Percentiles rank a stretch among this genome's conserved stretches.
phyloP scores from a whole-genome alignment of 2,329 filamentous ascomycete species.

The Proliferodiscus dingleyae region DNA sequence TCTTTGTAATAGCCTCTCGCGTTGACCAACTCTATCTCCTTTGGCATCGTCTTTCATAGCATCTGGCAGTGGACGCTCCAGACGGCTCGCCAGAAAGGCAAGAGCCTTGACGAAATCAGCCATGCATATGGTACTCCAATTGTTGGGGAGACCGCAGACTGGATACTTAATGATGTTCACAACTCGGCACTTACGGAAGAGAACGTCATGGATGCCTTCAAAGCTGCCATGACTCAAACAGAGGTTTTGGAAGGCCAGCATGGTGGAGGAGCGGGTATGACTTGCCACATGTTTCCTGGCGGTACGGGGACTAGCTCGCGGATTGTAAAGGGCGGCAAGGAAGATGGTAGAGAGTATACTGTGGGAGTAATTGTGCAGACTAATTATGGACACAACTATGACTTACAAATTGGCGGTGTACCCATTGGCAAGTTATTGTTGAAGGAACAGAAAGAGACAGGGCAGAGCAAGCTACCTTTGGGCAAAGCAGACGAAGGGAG shows the following conservation, averaged over 20 bases:
- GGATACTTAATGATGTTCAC: constrained; percentile 52
- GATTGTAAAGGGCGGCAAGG: constrained; percentile 43
- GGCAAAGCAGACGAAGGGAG: constrained; percentile 55
- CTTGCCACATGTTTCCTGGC: constrained; percentile 61
- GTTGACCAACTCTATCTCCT: constrained; percentile 36
- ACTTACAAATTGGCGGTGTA: constrained; percentile 55
- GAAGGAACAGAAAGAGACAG: constrained; percentile 35
- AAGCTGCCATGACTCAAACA: constrained; percentile 42
- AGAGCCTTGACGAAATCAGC: constrained; percentile 16
- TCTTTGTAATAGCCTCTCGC: constrained; percentile 24
- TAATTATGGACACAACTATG: constrained; percentile 56
- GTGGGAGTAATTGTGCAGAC: constrained; percentile 59
- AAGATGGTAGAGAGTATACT: constrained; percentile 44
- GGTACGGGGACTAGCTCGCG: constrained; percentile 60
- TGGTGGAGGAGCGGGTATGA: constrained; percentile 65
- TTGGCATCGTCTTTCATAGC: constrained; percentile 31
- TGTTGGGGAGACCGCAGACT: constrained; percentile 60
- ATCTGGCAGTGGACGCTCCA: constrained; percentile 27
- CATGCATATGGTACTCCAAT: constrained; percentile 41
- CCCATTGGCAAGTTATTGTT: constrained; percentile 55
- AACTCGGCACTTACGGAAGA: constrained; percentile 50
- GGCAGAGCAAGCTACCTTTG: constrained; percentile 27
- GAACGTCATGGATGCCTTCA: constrained; percentile 51
- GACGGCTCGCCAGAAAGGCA: constrained; percentile 15
- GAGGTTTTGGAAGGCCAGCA: constrained; percentile 56